Evolutionary conservation across 345 rosid species (phyloP).

Genomic region (Brassica juncea): DNA sequence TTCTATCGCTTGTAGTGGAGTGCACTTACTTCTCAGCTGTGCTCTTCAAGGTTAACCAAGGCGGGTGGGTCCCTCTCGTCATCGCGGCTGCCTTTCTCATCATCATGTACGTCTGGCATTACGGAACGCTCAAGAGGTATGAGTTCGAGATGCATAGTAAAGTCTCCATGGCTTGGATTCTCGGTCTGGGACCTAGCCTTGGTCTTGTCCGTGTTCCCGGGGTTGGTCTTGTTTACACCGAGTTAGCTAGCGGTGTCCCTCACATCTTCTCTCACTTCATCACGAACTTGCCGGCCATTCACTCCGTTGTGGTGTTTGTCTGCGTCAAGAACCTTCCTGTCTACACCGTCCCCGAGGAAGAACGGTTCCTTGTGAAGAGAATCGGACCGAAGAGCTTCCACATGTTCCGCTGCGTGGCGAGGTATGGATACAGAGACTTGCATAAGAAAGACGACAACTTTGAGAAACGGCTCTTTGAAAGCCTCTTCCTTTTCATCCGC

Average conservation of each 20-base stretch:
- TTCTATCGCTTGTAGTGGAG: background rate
- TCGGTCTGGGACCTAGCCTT: background rate
- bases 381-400: background rate
- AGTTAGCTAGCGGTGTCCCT: background rate
- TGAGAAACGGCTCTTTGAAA: background rate
- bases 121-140: background rate
- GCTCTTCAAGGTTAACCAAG: background rate
- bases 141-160: background rate
- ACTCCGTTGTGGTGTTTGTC: background rate
- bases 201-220: background rate
- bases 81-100: background rate
- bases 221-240: background rate
- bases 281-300: background rate
- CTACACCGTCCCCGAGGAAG: background rate
- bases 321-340: background rate
- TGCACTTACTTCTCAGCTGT: background rate
- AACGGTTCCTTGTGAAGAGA: background rate
- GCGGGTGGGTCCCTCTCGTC: background rate
- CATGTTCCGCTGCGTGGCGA: background rate
- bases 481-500: background rate
- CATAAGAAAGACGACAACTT: background rate
- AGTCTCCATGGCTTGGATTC: background rate
- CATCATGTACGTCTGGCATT: background rate
- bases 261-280: background rate
- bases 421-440: background rate